A percentile compares a stretch with the other conserved stretches of the same genome.
Conservation (phyloP, 352 stramenopile species). For the Bremia lactucae region DNA sequence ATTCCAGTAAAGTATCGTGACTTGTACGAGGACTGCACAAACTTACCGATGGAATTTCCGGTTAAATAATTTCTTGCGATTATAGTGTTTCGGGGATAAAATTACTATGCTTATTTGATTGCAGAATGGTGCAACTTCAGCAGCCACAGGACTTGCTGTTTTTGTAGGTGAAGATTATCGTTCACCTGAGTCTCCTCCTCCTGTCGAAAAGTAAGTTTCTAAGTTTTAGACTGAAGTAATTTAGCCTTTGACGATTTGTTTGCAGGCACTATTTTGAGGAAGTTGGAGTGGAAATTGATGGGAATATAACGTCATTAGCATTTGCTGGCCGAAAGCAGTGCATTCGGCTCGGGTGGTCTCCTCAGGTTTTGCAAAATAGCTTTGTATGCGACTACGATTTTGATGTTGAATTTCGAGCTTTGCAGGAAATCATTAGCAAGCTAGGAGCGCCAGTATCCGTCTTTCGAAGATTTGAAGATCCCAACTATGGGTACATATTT, state of each 20-base stretch:
- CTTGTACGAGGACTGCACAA: constrained; percentile 64
- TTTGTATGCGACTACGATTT: not conserved
- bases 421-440: constrained; percentile 68
- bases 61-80: constrained; percentile 17
- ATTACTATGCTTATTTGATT: not conserved
- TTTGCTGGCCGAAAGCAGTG: constrained; percentile 58
- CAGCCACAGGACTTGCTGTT: constrained; percentile 56
- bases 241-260: not conserved
- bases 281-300: constrained; percentile 41
- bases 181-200: constrained; percentile 23
- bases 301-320: constrained; percentile 26
- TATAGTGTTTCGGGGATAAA: not conserved
- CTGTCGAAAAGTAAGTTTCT: constrained; percentile 36
- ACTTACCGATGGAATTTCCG: constrained; percentile 74
- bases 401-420: not conserved
- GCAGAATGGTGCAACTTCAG: constrained; percentile 68
- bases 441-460: constrained; percentile 63
- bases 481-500: constrained; percentile 42
- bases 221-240: not conserved
- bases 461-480: constrained; percentile 66
- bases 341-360: constrained; percentile 67
- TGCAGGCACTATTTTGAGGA: constrained; percentile 66
- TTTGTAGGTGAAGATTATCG: constrained; percentile 45
- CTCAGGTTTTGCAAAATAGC: constrained; percentile 36
- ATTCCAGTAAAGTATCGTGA: constrained; percentile 64